phyloP scores from a whole-genome alignment of 1,284 basidiomycete genomes.

The Apiotrichum sp. region DNA sequence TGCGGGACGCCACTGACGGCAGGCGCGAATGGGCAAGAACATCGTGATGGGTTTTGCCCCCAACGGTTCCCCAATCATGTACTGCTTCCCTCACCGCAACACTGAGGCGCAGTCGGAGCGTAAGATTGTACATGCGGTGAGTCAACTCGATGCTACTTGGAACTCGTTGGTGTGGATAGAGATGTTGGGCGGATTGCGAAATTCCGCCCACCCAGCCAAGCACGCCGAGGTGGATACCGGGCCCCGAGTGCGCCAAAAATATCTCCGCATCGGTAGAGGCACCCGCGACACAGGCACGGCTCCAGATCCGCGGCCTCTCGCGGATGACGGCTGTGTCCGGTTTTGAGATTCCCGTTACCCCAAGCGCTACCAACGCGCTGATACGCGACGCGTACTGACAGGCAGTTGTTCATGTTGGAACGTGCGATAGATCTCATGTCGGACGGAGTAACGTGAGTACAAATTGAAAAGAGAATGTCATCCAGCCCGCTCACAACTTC shows the following conservation, averaged over 20 bases:
- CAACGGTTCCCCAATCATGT: slow-evolving; percentile 29
- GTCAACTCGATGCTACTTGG: not conserved
- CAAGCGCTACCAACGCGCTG: too few species aligned
- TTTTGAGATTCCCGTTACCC: too few species aligned
- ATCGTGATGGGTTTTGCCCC: slow-evolving; percentile 31
- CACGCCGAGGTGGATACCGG: too few species aligned
- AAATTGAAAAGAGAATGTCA: too few species aligned
- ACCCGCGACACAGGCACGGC: too few species aligned
- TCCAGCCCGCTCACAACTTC: not conserved
- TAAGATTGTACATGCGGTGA: slow-evolving; percentile 27
- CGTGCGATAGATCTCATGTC: slow-evolving; percentile 37
- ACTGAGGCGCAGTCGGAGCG: slow-evolving; percentile 21
- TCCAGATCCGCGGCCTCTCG: too few species aligned
- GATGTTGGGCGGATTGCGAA: too few species aligned
- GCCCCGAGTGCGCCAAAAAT: too few species aligned
- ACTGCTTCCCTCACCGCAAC: slow-evolving; percentile 37
- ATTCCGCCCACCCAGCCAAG: too few species aligned
- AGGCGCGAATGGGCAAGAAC: slow-evolving; percentile 32
- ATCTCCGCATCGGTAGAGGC: too few species aligned
- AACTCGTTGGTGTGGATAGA: too few species aligned
- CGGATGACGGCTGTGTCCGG: too few species aligned
- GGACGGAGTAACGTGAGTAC: slow-evolving; percentile 24
- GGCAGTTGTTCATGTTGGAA: slow-evolving; percentile 38
- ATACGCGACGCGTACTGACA: not conserved
- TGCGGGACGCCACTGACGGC: not conserved